A percentile compares a stretch with the other conserved stretches of the same genome.
phyloP scores from a whole-genome alignment of 768 basidiomycete genomes.

The Kockovaella imperatae region DNA sequence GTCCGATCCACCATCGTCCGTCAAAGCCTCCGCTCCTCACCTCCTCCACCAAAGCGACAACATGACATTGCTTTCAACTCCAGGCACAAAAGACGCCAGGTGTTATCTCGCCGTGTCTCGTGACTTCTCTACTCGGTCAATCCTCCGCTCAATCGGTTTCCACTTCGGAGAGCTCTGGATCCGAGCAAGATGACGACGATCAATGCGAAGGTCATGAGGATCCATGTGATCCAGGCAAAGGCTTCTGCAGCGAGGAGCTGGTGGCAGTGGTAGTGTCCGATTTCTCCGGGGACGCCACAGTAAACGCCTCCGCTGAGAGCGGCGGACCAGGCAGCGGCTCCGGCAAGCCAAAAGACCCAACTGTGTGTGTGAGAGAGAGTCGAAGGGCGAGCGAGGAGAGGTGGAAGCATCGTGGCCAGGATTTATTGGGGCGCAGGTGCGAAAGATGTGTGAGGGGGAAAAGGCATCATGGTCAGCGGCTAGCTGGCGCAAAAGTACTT shows the following conservation, averaged over 20 bases:
- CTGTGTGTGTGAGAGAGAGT: conserved; percentile 10
- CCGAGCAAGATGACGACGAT: conserved; percentile 33
- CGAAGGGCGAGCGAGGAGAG: not conserved
- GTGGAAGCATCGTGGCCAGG: too few relatives aligned
- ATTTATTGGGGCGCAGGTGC: not conserved
- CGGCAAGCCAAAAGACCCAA: conserved; percentile 44
- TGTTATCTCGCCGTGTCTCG: too few relatives aligned
- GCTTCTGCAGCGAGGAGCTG: conserved; percentile 45
- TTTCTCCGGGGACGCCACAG: conserved; percentile 21
- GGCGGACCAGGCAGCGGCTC: conserved; percentile 34
- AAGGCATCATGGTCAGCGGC: not conserved
- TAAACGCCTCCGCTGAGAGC: conserved; percentile 37
- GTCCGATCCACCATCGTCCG: too few relatives aligned
- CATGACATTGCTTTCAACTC: too few relatives aligned
- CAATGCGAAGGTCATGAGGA: conserved; percentile 37
- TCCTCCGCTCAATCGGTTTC: conserved; percentile 29
- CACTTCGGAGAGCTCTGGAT: conserved; percentile 28
- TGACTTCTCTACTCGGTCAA: too few relatives aligned
- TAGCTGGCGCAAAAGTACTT: not conserved
- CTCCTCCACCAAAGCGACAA: too few relatives aligned
- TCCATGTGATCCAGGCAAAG: conserved; percentile 44
- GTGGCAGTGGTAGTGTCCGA: conserved; percentile 42
- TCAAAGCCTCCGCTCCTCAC: too few relatives aligned
- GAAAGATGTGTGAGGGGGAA: not conserved
- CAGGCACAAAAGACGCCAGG: too few relatives aligned